Conservation (phyloP, 768 basidiomycete genomes). For the Boletus sp. region DNA sequence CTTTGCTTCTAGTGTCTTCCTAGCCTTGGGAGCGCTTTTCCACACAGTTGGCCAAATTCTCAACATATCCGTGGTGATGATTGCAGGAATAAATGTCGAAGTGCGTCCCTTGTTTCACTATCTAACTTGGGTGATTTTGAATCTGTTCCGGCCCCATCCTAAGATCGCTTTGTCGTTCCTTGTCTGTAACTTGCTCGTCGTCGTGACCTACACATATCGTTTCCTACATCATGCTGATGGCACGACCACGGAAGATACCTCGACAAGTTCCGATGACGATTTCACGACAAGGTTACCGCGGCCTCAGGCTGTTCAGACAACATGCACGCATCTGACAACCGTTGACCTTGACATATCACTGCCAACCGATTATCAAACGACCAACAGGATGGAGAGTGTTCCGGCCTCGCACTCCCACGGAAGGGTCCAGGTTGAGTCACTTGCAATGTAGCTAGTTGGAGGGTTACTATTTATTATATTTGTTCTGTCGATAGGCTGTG, state of each 20-base stretch:
- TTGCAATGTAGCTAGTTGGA: background rate
- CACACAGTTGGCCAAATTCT: slow-evolving; percentile 13
- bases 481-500: too few species aligned
- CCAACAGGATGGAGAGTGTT: background rate
- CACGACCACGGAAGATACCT: background rate
- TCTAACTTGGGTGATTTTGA: background rate
- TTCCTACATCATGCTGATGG: background rate
- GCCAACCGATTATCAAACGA: background rate
- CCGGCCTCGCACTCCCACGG: background rate
- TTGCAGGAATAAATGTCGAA: slow-evolving; percentile 17
- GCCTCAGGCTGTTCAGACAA: background rate
- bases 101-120: slow-evolving; percentile 4
- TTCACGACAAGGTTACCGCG: slow-evolving; percentile 7
- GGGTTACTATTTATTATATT: background rate
- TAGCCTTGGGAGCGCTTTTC: slow-evolving; percentile 17
- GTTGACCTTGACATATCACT: slow-evolving; percentile 3
- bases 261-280: slow-evolving; percentile 11
- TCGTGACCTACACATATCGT: slow-evolving; percentile 20
- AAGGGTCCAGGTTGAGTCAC: too few species aligned
- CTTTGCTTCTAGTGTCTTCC: slow-evolving; percentile 19
- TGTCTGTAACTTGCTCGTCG: slow-evolving; percentile 25
- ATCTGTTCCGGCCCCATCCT: background rate
- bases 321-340: slow-evolving; percentile 3
- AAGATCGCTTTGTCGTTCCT: slow-evolving; percentile 18
- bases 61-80: background rate